Evolutionary conservation across 164 flowering plant species (phyloP), one percentile per base, ranked within the genome.

Genomic region (Vitis amurensis): DNA sequence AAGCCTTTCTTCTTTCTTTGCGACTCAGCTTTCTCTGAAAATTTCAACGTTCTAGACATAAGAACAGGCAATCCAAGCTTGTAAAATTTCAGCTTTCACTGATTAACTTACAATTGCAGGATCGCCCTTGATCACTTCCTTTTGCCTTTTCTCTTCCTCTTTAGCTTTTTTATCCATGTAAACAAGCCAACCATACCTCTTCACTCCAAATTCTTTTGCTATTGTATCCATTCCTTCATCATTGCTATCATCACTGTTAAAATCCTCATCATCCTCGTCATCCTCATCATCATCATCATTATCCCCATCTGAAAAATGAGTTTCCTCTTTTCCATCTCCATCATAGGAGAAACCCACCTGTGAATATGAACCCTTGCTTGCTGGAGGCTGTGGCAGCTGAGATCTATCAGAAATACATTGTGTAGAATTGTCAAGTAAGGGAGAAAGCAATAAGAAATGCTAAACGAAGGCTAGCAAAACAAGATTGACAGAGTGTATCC

Each of bases 341-440:
- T 88, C 95, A 82, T 93, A 95, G 27, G 99, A 93, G 72, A 95
- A 95, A 15, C 94, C 98, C 55, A 95, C 99, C 79, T 95, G 98
- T 59, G 99, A 93, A 80, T 95, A 95, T 11, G 98, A 80, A 12
- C 97, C 99, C 79, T 88, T 95, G 87, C 71, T 87, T 69, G 87
- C 84, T 52, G 91, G 76, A 74, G 88, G 79, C 71, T 88, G 97
- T 51, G 88, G 55, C 60, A 74, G 70, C 62, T 87, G 86, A 55
- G 93, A 79, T 70, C 94, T 92, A 70, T 67, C 44, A 64, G 11
- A 70, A 7, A 75, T 50, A 31, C 59, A 73, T 10, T 60, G 16
- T 11, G 31, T 11, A 17, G 8, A 56, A 4, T 66, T n/a, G 56
- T 11, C 27, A 17, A 29, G 37, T 37, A 62, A 63, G 44, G 8